phyloP scores from a whole-genome alignment of 192 early-diverging fungal species.

The Blastocladiella britannica region DNA sequence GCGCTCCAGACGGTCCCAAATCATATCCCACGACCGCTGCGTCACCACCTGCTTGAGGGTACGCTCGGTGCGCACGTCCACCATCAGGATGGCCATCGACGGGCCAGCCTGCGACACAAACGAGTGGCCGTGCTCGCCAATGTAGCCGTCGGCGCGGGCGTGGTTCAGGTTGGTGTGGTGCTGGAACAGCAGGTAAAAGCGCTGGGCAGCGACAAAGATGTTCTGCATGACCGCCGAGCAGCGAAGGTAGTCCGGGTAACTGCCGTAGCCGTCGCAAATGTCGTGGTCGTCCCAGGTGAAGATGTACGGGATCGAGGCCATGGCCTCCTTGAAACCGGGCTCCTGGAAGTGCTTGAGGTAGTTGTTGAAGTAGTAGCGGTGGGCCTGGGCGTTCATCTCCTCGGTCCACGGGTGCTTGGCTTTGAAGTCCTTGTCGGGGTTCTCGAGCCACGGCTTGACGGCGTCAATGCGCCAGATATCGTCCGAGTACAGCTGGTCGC shows the following conservation, averaged over 20 bases:
- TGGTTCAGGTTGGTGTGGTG: conserved; percentile 43
- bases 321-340: conserved; percentile 36
- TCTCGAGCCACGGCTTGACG: conserved; percentile 35
- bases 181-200: conserved; percentile 71
- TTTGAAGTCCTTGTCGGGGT: conserved; percentile 11
- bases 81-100: conserved; percentile 32
- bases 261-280: conserved; percentile 67
- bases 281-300: conserved; percentile 76
- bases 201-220: conserved; percentile 45
- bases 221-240: conserved; percentile 44
- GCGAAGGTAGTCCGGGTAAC: conserved; percentile 56
- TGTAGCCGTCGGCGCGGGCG: conserved; percentile 29
- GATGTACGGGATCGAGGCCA: conserved; percentile 51
- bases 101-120: conserved; percentile 49
- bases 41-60: conserved; percentile 34
- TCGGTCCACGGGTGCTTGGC: conserved; percentile 18
- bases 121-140: conserved; percentile 29
- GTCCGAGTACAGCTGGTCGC: conserved; percentile 54
- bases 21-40: conserved; percentile 31
- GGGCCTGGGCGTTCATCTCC: conserved; percentile 28
- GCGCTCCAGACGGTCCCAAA: conserved; percentile 31
- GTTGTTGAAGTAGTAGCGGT: conserved; percentile 47
- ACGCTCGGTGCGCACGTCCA: conserved; percentile 59
- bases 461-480: conserved; percentile 26
- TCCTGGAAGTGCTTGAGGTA: conserved; percentile 40